Percentiles rank a stretch among this genome's conserved stretches.
phyloP scores from a whole-genome alignment of 2,329 filamentous ascomycete species.

The Coniochaeta sp. region DNA sequence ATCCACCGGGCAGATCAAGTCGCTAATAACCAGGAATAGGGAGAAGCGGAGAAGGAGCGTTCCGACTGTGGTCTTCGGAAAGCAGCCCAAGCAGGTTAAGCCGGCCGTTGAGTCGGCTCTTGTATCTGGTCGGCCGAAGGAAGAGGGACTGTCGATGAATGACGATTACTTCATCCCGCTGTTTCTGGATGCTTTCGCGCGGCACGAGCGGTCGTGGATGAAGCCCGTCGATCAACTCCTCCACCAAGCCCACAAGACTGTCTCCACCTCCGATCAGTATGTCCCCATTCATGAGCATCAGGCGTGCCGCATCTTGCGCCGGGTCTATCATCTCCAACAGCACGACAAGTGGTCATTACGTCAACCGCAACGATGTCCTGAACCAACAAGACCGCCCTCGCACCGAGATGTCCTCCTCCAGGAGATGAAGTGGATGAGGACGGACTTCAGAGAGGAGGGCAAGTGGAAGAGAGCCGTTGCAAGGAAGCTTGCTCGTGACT shows the following conservation, averaged over 20 bases:
- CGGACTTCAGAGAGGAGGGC: slow-evolving; percentile 86
- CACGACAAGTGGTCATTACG: slow-evolving; percentile 87
- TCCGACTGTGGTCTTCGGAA: slow-evolving; percentile 73
- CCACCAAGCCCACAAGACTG: slow-evolving; percentile 77
- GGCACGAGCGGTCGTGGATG: slow-evolving; percentile 46
- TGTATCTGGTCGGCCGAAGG: slow-evolving; percentile 20
- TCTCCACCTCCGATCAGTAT: slow-evolving; percentile 78
- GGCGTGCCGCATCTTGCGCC: slow-evolving; percentile 75
- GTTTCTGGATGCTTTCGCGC: slow-evolving; percentile 51
- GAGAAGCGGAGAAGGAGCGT: slow-evolving; percentile 57
- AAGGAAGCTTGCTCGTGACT: slow-evolving; percentile 72
- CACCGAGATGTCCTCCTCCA: slow-evolving; percentile 83
- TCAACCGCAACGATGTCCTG: slow-evolving; percentile 76
- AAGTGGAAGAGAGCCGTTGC: slow-evolving; percentile 88
- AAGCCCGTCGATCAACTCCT: slow-evolving; percentile 64
- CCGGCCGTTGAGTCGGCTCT: slow-evolving; percentile 35
- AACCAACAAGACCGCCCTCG: slow-evolving; percentile 67
- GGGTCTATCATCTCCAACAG: slow-evolving; percentile 86
- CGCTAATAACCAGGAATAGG: slow-evolving; percentile 33
- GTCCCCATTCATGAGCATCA: slow-evolving; percentile 79
- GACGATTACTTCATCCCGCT: slow-evolving; percentile 59
- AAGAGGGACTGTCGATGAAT: slow-evolving; percentile 35
- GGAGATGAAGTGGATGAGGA: slow-evolving; percentile 97
- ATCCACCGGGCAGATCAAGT: slow-evolving; percentile 5
- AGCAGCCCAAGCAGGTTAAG: slow-evolving; percentile 41